Evolutionary conservation across 2,329 filamentous ascomycete species (phyloP), one percentile per base, ranked within the genome.

Genomic region (Aureobasidium zeae): DNA sequence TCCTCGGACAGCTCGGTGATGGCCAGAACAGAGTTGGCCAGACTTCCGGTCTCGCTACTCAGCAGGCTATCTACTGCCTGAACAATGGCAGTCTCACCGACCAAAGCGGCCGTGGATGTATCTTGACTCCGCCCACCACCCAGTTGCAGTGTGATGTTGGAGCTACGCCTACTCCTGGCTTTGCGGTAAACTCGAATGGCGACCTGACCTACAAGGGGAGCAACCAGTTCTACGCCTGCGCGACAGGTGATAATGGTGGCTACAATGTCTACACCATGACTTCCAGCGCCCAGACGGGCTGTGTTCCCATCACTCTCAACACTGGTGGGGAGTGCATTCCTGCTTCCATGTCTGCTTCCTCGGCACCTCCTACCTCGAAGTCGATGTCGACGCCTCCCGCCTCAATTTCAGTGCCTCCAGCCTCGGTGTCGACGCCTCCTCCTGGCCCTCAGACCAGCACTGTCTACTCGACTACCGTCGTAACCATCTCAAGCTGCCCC

Each of bases 121-220:
- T 78, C 59, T 64, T 79, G 53, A 80, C 77, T 50, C 65, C 69
- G 32, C 68, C 71, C 0, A 76, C 74, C 1, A 68, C 66, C 16
- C 71, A 77, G 35, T 71, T 77, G 45, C 76, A 79, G 55, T 80
- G 79, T 53, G 77, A 81, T 51, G 49, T 55, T 24, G 70, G 71
- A 26, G 70, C 69, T 16, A 20, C 34, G 2, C 36, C 29, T 17
- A 47, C 34, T 11, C 32, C 20, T 25, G 77, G 76, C 13, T 81
- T 79, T 57, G 61, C 64, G 5, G 66, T 79, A 43, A 65, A 60
- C 36, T 69, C 68, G 13, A 61, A 71, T 41, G 76, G 76, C 16
- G 51, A 57, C 8, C 55, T 81, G 13, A 64, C 64, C 2, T 74
- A 70, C 57, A 61, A 72, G 28, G 70, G 68, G 30, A 68, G 64